Evolutionary conservation across 108 stramenopile genomes (phyloP), one percentile per base, ranked within the genome.

Genomic region (Skeletonema menzelii): DNA sequence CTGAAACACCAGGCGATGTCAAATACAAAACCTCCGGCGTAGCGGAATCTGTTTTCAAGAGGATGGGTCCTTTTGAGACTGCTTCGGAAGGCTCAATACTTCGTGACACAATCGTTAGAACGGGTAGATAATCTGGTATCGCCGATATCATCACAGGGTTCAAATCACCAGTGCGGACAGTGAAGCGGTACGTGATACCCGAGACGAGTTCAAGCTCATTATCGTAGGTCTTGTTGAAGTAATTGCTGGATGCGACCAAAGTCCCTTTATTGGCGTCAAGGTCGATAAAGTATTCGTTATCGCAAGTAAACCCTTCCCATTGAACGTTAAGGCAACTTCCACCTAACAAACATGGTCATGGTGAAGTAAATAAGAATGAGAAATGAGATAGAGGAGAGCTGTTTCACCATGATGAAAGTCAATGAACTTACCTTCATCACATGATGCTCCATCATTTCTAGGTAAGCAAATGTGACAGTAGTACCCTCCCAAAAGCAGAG

Each of bases 401-500:
- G 15, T 12, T 11, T 42, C 40, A 42, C 15, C n/a, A 12, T 11
- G 15, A 42, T 0, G n/a, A 40, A 8, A 37, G 40, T n/a, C 1
- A 42, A 53, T n/a, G 4, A 42, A 53, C 49, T 22, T 22, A 53
- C 49, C 49, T 53, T 20, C 28, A 31, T 73, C 84, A 35, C 72
- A 79, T 12, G 42, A 42, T 42, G 46, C 42, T 14, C 57, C 79
- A 32, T 73, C 53, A 19, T 68, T 71, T 10, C 47, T 37, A 5
- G 81, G 81, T 5, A 85, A 37, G 37, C 84, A 85, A 4, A 12
- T 1, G 46, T 85, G 84, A 35, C 84, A 85, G 59, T 73, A 85
- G 42, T 85, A 85, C 17, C 84, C 84, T 31, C 84, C 84, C 15
- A 85, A 63, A 11, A 85, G 73, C 22, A 85, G 31, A 4, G 84